Percentiles rank a stretch among this genome's conserved stretches.
Evolutionary conservation across 495 filamentous ascomycete species (phyloP).

Genomic region (Endocarpon pusillum): DNA sequence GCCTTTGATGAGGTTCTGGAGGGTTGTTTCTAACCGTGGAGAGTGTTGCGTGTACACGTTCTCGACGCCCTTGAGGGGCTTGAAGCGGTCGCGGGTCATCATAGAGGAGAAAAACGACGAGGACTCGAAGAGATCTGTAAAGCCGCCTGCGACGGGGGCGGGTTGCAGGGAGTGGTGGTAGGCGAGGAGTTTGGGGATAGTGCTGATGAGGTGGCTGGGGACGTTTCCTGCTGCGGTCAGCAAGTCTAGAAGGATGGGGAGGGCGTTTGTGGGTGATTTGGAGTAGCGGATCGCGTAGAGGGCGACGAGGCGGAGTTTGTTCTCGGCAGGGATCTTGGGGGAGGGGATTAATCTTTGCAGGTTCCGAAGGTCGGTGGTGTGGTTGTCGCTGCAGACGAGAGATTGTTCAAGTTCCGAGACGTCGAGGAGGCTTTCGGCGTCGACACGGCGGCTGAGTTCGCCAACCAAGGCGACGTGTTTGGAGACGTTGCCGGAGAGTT

Average conservation of each 20-base stretch:
- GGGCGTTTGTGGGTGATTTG: conserved; percentile 60
- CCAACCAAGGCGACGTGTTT: conserved; percentile 95
- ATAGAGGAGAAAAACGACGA: conserved; percentile 79
- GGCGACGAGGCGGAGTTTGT: conserved; percentile 75
- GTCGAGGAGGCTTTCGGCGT: conserved; percentile 69
- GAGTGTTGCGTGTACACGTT: conserved; percentile 98
- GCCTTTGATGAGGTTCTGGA: conserved; percentile 87
- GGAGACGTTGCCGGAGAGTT: conserved; percentile 92
- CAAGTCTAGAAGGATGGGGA: conserved; percentile 70
- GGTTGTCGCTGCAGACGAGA: conserved; percentile 91
- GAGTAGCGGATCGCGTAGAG: conserved; percentile 87
- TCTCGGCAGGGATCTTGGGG: conserved; percentile 51
- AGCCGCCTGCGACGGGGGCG: conserved; percentile 47
- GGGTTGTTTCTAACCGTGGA: conserved; percentile 65
- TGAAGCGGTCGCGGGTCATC: conserved; percentile 80
- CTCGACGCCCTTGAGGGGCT: conserved; percentile 90
- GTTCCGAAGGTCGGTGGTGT: conserved; percentile 71
- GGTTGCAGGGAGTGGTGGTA: conserved; percentile 76
- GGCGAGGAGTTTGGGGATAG: conserved; percentile 58
- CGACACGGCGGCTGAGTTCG: conserved; percentile 76
- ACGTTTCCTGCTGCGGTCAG: conserved; percentile 61
- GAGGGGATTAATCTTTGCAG: conserved; percentile 71
- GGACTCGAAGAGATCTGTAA: conserved; percentile 82
- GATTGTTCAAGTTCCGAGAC: conserved; percentile 95
- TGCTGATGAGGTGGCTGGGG: conserved; percentile 50